These are phyloP conservation scores for Parachaetomium inaequale DNA, from an alignment of 495 filamentous ascomycete species.

Conservation along the genomic window DNA sequence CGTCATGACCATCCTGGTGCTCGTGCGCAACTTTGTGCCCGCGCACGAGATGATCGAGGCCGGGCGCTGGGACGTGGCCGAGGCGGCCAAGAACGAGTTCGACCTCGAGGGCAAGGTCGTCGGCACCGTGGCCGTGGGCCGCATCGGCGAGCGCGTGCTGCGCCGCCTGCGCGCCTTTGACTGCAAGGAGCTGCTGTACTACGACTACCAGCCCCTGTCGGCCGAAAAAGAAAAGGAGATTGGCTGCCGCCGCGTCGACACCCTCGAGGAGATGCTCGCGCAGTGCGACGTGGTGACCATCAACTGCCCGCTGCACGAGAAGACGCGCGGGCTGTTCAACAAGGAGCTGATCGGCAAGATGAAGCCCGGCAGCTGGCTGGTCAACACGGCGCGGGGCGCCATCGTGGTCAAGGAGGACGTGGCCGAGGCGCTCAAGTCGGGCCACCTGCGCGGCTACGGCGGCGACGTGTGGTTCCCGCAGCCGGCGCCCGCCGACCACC, in stretches of 20 bases:
- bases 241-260: constrained; percentile 82
- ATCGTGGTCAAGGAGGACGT: constrained; percentile 99
- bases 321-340: constrained; percentile 94
- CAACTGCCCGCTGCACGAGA: constrained; percentile 98
- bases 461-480: constrained; percentile 84
- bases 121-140: constrained; percentile 93
- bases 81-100: constrained; percentile 94
- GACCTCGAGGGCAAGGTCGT: constrained; percentile 97
- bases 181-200: constrained; percentile 99
- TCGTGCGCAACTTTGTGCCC: constrained; percentile 97
- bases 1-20: constrained; percentile 93
- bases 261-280: constrained; percentile 87
- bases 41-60: constrained; percentile 87
- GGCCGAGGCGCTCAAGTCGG: constrained; percentile 84
- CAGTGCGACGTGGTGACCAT: constrained; percentile 99
- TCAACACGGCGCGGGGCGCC: constrained; percentile 97
- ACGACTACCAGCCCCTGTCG: constrained; percentile 92
- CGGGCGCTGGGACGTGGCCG: constrained; percentile 95
- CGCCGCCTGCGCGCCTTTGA: constrained; percentile 93
- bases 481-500: constrained; percentile 92
- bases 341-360: constrained; percentile 99
- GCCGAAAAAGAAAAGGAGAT: constrained; percentile 93
- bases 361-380: constrained; percentile 95
- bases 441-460: constrained; percentile 95
- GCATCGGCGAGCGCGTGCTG: constrained; percentile 97